A percentile compares a stretch with the other conserved stretches of the same genome.
These are phyloP conservation scores for Basipetospora chlamydospora DNA, from an alignment of 2,329 filamentous ascomycete species.

Conservation along the genomic window DNA sequence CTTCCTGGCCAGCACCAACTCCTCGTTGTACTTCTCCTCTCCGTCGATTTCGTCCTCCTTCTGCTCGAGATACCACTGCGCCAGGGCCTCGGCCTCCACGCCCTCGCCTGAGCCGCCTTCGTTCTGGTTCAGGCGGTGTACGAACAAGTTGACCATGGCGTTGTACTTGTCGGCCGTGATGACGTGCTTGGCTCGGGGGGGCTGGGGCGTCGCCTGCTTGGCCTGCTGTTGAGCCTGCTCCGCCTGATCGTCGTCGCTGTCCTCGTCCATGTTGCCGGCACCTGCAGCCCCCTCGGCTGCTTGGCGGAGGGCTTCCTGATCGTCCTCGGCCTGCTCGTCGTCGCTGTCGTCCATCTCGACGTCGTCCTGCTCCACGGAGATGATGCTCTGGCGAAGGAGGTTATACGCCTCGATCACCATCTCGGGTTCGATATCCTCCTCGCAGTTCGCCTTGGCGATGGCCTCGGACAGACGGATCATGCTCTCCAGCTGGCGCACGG, in stretches of 20 bases:
- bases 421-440: slow-evolving; percentile 68
- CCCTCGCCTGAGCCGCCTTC: slow-evolving; percentile 66
- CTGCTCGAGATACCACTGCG: slow-evolving; percentile 86
- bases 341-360: slow-evolving; percentile 76
- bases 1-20: slow-evolving; percentile 61
- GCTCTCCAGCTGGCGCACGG: slow-evolving; percentile 87
- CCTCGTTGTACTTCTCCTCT: slow-evolving; percentile 67
- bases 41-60: slow-evolving; percentile 69
- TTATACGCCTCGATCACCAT: slow-evolving; percentile 91
- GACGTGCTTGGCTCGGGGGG: slow-evolving; percentile 52
- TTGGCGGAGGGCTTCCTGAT: slow-evolving; percentile 15
- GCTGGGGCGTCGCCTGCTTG: slow-evolving; percentile 1
- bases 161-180: slow-evolving; percentile 96
- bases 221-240: not conserved
- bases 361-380: slow-evolving; percentile 95
- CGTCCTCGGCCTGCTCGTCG: slow-evolving; percentile 21
- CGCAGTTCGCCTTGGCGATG: slow-evolving; percentile 98
- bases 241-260: slow-evolving; percentile 11
- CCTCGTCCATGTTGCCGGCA: slow-evolving; percentile 26
- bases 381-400: slow-evolving; percentile 84
- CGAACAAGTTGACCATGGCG: slow-evolving; percentile 73
- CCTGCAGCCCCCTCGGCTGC: slow-evolving; percentile 35
- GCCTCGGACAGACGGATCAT: slow-evolving; percentile 97
- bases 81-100: slow-evolving; percentile 65
- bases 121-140: slow-evolving; percentile 71